phyloP scores from a whole-genome alignment of 2,329 filamentous ascomycete species.

The Ilyonectria robusta region DNA sequence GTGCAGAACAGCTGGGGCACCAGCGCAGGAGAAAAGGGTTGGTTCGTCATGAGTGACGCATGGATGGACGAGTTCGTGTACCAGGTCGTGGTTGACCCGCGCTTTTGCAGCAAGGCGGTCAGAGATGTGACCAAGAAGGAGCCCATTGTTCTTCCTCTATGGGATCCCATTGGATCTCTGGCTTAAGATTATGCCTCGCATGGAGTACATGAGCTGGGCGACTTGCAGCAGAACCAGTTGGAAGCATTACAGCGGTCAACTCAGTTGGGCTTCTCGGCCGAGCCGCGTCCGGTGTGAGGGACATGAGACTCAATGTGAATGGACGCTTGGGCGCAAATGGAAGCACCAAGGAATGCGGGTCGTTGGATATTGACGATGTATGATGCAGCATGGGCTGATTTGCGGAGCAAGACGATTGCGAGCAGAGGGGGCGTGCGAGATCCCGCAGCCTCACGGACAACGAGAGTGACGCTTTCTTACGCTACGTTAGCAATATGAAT shows the following conservation, averaged over 20 bases:
- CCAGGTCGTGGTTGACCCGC: slow-evolving; percentile 86
- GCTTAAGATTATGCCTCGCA: slow-evolving; percentile 60
- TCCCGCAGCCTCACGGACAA: slow-evolving; percentile 25
- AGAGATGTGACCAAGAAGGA: slow-evolving; percentile 79
- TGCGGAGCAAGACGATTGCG: slow-evolving; percentile 22
- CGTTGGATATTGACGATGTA: slow-evolving; percentile 22
- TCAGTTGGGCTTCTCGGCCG: slow-evolving; percentile 12
- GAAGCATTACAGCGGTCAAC: not conserved
- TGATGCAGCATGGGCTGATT: slow-evolving; percentile 32
- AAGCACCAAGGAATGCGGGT: slow-evolving; percentile 14
- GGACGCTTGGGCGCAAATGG: slow-evolving; percentile 17
- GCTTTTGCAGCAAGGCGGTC: slow-evolving; percentile 75
- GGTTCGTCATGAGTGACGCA: slow-evolving; percentile 89
- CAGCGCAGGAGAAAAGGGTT: slow-evolving; percentile 79
- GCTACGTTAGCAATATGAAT: slow-evolving; percentile 26
- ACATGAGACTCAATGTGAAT: slow-evolving; percentile 6
- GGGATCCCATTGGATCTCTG: slow-evolving; percentile 86
- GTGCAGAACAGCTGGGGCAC: slow-evolving; percentile 91
- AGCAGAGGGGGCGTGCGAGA: slow-evolving; percentile 12
- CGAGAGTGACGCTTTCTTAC: slow-evolving; percentile 4
- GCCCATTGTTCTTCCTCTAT: slow-evolving; percentile 79
- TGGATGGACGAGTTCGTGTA: slow-evolving; percentile 89
- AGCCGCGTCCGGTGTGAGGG: not conserved
- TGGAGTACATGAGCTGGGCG: not conserved
- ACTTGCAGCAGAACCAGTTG: not conserved